These are phyloP conservation scores for Hyaloperonospora arabidopsidis DNA, from an alignment of 352 stramenopile genomes.

Conservation along the genomic window DNA sequence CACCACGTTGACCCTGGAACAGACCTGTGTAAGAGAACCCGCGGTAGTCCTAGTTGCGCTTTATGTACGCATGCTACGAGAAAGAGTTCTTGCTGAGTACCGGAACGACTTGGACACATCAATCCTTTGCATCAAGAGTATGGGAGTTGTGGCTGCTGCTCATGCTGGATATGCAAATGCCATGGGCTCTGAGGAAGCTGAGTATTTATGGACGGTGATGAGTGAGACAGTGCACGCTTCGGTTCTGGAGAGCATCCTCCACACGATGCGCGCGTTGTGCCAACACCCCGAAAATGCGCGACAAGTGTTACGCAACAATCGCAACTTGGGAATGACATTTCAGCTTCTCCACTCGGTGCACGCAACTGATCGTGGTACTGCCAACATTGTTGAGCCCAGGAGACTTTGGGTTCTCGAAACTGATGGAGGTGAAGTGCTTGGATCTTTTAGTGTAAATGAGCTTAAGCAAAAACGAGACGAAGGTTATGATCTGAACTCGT, in stretches of 20 bases:
- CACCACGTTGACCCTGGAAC: constrained; percentile 34
- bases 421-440: constrained; percentile 20
- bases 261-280: constrained; percentile 50
- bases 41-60: constrained; percentile 44
- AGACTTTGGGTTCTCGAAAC: constrained; percentile 49
- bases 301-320: constrained; percentile 37
- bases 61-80: constrained; percentile 68
- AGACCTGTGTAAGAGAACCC: constrained; percentile 51
- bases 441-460: constrained; percentile 40
- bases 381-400: constrained; percentile 18
- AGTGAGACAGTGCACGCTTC: constrained; percentile 49
- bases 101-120: constrained; percentile 55
- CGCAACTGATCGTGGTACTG: constrained; percentile 25
- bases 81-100: constrained; percentile 67
- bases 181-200: constrained; percentile 61
- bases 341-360: constrained; percentile 65
- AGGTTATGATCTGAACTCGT: constrained; percentile 22
- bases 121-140: constrained; percentile 51
- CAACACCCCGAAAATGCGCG: constrained; percentile 42
- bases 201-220: constrained; percentile 58
- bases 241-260: constrained; percentile 48
- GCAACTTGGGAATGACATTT: constrained; percentile 43
- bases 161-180: constrained; percentile 31
- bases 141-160: constrained; percentile 53
- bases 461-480: constrained; percentile 38